A percentile compares a stretch with the other conserved stretches of the same genome.
phyloP scores from a whole-genome alignment of 2,329 filamentous ascomycete genomes.

The Hymenotorrendiella dingleyae region DNA sequence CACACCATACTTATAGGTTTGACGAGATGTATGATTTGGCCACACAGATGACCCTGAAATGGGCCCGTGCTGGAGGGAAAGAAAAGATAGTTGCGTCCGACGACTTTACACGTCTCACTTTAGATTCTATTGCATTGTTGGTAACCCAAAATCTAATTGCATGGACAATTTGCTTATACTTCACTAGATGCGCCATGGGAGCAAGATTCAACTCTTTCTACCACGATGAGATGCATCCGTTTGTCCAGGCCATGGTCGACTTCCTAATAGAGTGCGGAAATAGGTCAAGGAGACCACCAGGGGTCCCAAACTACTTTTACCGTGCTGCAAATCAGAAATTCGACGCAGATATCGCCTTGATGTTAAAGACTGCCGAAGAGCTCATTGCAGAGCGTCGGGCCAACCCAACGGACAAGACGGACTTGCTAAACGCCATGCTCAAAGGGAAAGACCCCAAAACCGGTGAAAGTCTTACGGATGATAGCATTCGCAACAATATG shows the following conservation, averaged over 20 bases:
- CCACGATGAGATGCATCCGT: slow-evolving; percentile 61
- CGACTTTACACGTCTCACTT: slow-evolving; percentile 64
- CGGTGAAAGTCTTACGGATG: slow-evolving; percentile 56
- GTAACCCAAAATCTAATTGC: neutral
- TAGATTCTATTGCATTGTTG: slow-evolving; percentile 62
- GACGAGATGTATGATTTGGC: slow-evolving; percentile 64
- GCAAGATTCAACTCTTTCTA: slow-evolving; percentile 79
- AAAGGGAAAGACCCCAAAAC: slow-evolving; percentile 61
- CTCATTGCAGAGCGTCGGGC: slow-evolving; percentile 53
- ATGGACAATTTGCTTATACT: neutral
- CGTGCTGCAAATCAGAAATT: slow-evolving; percentile 40
- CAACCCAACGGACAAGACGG: slow-evolving; percentile 53
- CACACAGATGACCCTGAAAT: slow-evolving; percentile 60
- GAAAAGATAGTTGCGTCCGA: slow-evolving; percentile 54
- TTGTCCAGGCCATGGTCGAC: slow-evolving; percentile 60
- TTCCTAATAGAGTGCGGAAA: slow-evolving; percentile 54
- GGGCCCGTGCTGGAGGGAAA: slow-evolving; percentile 56
- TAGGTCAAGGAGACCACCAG: slow-evolving; percentile 42
- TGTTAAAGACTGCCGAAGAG: slow-evolving; percentile 52
- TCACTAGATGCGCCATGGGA: slow-evolving; percentile 54
- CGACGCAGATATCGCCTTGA: slow-evolving; percentile 45
- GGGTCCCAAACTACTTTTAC: slow-evolving; percentile 44
- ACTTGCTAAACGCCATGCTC: slow-evolving; percentile 66
- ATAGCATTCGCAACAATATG: slow-evolving; percentile 62
- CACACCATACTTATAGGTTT: slow-evolving; percentile 42